Base-by-base conservation (phyloP, 1,139 yeast genomes). In the Geotrichum fermentans region DNA sequence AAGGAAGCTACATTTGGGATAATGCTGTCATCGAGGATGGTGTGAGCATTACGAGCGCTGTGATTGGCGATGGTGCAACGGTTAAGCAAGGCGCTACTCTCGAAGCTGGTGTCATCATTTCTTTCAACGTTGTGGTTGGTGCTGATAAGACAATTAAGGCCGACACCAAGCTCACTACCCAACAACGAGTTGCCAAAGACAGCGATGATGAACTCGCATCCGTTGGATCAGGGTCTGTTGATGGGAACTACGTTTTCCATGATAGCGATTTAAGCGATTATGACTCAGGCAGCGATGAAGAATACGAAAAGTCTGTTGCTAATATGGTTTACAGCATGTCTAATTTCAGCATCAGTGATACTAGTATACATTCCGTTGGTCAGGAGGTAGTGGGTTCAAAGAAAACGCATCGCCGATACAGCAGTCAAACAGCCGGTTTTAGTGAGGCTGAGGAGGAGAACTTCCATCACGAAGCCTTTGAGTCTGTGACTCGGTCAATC, bases 401-500 rank as follows among this genome's bases (percentile, higher is more conserved):
- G 17, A 22, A 40, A 29, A 24, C 45, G 6, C 45, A 33, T 8
- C 33, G 53, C 45, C 32, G 52, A 10, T 29, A 45, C 21, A 52
- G 53, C 29, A 40, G 46, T 5, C 50, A 54, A 6, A 52, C 56
- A 2, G 61, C 56, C 16, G 59, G 57, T 22, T 56, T 62, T 18
- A 68, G 63, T 14, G 70, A 65, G 14, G 75, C 69, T 20, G 94
- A 82, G 48, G 95, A 83, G 50, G 97, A 89, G 64, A 87, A 83
- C 61, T 92, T 94, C 66, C 77, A 78, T 57, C 76, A 75, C 49
- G 98, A 94, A 71, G 98, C 97, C 16, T 73, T 83, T 52, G 96
- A 95, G n/a, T 89, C 97, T 0, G 86, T 92, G 36, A 86, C 83
- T 58, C 78, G 98, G 62, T 94, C 98, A 0, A 78, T 92, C 65